These are phyloP conservation scores for Hysterium pulicare DNA, from an alignment of 2,329 filamentous ascomycete genomes.

Conservation along the genomic window DNA sequence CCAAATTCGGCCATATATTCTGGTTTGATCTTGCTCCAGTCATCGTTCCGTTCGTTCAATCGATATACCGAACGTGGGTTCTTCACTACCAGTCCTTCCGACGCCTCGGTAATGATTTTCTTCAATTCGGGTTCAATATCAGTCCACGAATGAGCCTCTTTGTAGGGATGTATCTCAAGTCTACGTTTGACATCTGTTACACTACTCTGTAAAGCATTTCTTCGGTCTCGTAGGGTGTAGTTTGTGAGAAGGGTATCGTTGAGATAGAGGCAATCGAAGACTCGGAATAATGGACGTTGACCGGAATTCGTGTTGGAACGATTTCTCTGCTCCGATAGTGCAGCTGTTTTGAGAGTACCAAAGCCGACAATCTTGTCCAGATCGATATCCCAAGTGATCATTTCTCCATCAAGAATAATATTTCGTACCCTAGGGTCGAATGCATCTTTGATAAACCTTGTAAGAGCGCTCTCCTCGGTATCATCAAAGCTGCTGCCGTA, in stretches of 20 bases:
- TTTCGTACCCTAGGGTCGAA: constrained; percentile 77
- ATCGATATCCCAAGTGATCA: constrained; percentile 95
- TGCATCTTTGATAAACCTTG: constrained; percentile 71
- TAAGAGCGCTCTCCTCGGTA: constrained; percentile 67
- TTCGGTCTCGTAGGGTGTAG: constrained; percentile 79
- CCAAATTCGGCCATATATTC: constrained; percentile 98
- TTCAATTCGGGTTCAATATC: constrained; percentile 78
- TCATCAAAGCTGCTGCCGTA: constrained; percentile 79
- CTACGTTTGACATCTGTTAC: constrained; percentile 69
- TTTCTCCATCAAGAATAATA: constrained; percentile 92
- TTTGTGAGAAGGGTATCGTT: constrained; percentile 77
- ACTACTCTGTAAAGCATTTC: constrained; percentile 68
- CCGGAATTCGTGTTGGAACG: constrained; percentile 56
- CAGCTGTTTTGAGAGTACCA: constrained; percentile 89
- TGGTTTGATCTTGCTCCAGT: constrained; percentile 98
- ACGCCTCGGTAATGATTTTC: constrained; percentile 79
- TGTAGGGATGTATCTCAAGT: constrained; percentile 77
- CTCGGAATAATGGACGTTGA: constrained; percentile 72
- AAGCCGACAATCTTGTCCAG: constrained; percentile 83
- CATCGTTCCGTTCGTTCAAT: constrained; percentile 85
- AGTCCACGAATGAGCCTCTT: constrained; percentile 61
- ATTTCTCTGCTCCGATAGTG: constrained; percentile 73
- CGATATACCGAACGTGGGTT: constrained; percentile 85
- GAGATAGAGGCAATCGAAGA: constrained; percentile 89
- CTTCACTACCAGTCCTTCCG: constrained; percentile 89